phyloP scores from a whole-genome alignment of 768 basidiomycete species.

The Pleurotus platypus region DNA sequence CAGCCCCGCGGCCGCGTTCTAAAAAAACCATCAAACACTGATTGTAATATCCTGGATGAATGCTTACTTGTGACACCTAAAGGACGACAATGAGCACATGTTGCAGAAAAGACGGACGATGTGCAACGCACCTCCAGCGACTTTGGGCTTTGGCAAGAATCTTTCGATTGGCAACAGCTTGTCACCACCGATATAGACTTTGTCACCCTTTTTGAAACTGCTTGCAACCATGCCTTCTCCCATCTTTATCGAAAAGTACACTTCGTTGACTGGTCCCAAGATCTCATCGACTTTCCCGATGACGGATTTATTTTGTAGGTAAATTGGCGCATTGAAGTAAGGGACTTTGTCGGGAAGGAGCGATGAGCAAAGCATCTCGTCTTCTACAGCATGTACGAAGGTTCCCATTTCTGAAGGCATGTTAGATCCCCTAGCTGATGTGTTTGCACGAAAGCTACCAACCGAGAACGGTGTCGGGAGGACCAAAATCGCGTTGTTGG shows the following conservation, averaged over 20 bases:
- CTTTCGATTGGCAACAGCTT: conserved; percentile 95
- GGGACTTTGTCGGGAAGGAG: conserved; percentile 87
- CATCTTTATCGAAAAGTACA: conserved; percentile 98
- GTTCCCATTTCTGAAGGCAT: conserved; percentile 76
- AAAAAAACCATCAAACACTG: conserved; percentile 12
- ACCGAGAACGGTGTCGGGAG: conserved; percentile 80
- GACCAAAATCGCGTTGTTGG: conserved; percentile 69
- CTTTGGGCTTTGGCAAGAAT: conserved; percentile 95
- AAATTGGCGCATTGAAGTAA: conserved; percentile 98
- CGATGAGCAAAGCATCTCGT: conserved; percentile 95
- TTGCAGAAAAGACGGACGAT: conserved; percentile 10
- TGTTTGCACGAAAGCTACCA: conserved; percentile 16
- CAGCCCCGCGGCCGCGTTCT: conserved; percentile 40
- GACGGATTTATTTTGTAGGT: conserved; percentile 91
- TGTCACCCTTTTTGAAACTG: conserved; percentile 97
- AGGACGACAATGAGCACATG: neutral
- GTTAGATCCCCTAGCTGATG: conserved; percentile 8
- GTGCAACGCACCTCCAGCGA: conserved; percentile 50
- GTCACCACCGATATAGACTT: conserved; percentile 96
- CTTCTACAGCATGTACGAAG: conserved; percentile 94
- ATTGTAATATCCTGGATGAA: conserved; percentile 8
- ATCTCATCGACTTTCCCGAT: conserved; percentile 99
- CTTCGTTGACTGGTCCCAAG: conserved; percentile 98
- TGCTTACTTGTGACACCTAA: conserved; percentile 49
- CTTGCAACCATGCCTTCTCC: conserved; percentile 91